Percentiles rank a stretch among this genome's conserved stretches.
These are phyloP conservation scores for Paecilomyces variotii DNA, from an alignment of 2,329 filamentous ascomycete genomes.

Conservation along the genomic window DNA sequence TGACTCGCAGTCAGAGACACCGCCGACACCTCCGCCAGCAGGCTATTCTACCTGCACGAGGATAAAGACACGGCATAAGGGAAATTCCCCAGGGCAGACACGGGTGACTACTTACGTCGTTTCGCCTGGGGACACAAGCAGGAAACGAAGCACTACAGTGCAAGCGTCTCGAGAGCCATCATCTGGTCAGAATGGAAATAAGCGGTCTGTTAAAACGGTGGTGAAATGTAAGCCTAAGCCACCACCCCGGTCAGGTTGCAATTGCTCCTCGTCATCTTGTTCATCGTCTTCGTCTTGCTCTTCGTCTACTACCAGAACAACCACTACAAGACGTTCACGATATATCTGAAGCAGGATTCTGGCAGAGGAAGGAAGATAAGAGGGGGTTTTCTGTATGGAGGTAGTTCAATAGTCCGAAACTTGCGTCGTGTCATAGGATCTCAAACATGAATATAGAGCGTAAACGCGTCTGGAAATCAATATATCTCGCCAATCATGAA, in stretches of 20 bases:
- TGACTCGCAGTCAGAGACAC: not conserved
- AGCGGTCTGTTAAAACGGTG: not conserved
- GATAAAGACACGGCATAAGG: conserved; percentile 3
- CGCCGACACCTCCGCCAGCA: not conserved
- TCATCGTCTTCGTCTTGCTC: not conserved
- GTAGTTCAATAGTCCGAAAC: too few species aligned
- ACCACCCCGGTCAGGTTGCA: not conserved
- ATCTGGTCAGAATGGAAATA: not conserved
- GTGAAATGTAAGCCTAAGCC: not conserved
- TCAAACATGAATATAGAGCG: not conserved
- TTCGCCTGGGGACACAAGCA: not conserved
- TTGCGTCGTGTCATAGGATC: too few species aligned
- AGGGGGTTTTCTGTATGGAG: not conserved
- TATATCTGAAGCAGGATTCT: not conserved
- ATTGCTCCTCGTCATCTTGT: not conserved
- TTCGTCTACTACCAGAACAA: not conserved
- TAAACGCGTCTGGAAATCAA: too few species aligned
- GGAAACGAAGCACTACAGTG: conserved; percentile 2
- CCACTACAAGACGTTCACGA: not conserved
- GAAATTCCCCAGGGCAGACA: conserved; percentile 2
- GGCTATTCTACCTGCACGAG: not conserved
- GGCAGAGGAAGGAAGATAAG: not conserved
- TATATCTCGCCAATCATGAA: not conserved
- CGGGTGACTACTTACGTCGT: conserved; percentile 6
- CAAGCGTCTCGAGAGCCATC: not conserved